A percentile compares a stretch with the other conserved stretches of the same genome.
Evolutionary conservation across 2,329 filamentous ascomycete genomes (phyloP).

Genomic region (Bipolaris gigantea): DNA sequence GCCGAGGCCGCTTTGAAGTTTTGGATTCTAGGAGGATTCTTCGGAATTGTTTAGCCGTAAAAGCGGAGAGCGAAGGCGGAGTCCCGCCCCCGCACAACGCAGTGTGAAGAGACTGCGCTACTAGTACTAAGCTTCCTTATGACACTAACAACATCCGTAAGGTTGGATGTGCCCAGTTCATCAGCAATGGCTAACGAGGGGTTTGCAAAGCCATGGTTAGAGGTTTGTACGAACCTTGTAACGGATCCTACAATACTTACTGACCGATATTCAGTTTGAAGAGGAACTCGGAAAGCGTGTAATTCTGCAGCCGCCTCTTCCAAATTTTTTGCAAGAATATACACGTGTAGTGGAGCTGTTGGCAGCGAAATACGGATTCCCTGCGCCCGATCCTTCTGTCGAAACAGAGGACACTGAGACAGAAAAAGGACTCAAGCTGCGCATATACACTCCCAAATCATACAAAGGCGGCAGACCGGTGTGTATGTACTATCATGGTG

Average conservation of each 20-base stretch:
- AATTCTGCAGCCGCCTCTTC: slow-evolving; percentile 27
- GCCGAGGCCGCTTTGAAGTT: slow-evolving; percentile 9
- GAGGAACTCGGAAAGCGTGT: slow-evolving; percentile 36
- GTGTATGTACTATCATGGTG: slow-evolving; percentile 43
- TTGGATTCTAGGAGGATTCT: slow-evolving; percentile 26
- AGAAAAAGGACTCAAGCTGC: slow-evolving; percentile 31
- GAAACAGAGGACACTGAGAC: slow-evolving; percentile 36
- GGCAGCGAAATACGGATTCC: slow-evolving; percentile 32
- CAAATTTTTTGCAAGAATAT: slow-evolving; percentile 21
- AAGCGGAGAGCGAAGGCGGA: slow-evolving; percentile 5
- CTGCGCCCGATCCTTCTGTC: slow-evolving; percentile 37
- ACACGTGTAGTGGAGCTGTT: slow-evolving; percentile 21
- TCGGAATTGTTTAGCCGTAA: slow-evolving; percentile 33
- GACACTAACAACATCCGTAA: background rate
- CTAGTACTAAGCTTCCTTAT: slow-evolving; percentile 1
- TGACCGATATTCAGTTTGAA: slow-evolving; percentile 30
- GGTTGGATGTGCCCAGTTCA: background rate
- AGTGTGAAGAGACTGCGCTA: background rate
- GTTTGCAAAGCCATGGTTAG: slow-evolving; percentile 34
- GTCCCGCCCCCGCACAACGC: slow-evolving; percentile 1
- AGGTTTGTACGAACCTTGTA: slow-evolving; percentile 22
- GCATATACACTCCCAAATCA: slow-evolving; percentile 41
- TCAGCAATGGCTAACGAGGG: slow-evolving; percentile 18
- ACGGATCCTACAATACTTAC: slow-evolving; percentile 5
- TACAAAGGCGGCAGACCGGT: slow-evolving; percentile 37